Evolutionary conservation across 2,329 filamentous ascomycete genomes (phyloP), one percentile per base, ranked within the genome.

Genomic region (Fusarium napiforme): DNA sequence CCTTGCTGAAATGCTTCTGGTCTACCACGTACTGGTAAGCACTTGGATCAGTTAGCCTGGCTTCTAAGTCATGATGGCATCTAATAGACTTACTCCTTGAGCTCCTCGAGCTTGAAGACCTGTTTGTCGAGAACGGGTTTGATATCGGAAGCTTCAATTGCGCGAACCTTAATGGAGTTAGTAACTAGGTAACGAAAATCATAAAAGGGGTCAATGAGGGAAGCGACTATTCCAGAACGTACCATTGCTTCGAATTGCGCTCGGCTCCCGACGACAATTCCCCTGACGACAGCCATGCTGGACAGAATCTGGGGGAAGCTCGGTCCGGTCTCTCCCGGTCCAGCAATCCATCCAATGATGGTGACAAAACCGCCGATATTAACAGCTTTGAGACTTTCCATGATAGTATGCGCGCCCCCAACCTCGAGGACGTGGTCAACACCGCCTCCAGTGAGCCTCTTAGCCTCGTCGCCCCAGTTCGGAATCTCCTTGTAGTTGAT

Each of bases 41-140:
- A 47, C 45, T 47, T 21, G 9, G 4, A 21, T 28, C 5, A 5
- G 19, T 47, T 47, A 47, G 45, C 45, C 4, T 28, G 5, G 9
- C 2, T 21, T 28, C 12, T 1, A 28, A 21, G 12, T 46, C 19
- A 4, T 7, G 11, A 7, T 7, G 2, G 4, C 3, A 10, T 14
- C 28, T 47, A 4, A 5, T 28, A 5, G 18, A 21, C 45, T 47
- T 21, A 47, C 45, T 28, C 18, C 18, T 47, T 47, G 12, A 47
- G 26, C 26, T 15, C 26, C 12, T 28, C 18, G 4, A 47, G 45
- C 23, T 46, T 47, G 19, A 28, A 47, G 26, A 28, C 18, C 5
- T 28, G 45, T 21, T 21, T 4, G 26, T 47, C 45, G 0, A 47
- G 18, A 21, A 47, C 26, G 18, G 26, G 45, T 15, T 47, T 47